Evolutionary conservation across 2,329 filamentous ascomycete species (phyloP), one percentile per base, ranked within the genome.

Genomic region (Monosporascus sp.): DNA sequence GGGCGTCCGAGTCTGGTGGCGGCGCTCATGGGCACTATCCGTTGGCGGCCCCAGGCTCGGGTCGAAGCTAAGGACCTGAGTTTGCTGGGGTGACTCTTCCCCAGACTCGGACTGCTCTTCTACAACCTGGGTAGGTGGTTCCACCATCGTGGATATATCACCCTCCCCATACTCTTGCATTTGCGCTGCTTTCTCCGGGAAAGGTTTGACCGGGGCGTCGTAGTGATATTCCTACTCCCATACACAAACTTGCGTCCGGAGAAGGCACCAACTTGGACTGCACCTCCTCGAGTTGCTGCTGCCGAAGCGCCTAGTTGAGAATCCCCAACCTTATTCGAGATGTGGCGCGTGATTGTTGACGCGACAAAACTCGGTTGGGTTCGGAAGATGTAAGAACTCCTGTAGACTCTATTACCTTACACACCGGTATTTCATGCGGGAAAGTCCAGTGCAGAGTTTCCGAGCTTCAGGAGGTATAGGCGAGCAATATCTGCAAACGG

Each of bases 61-160:
- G 3, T 63, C 59, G 20, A 38, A 14, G 22, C 48, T 60, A 28
- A 55, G 26, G 24, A 49, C 37, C 48, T 67, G 63, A 1, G 57
- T 49, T 9, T 49, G 58, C 9, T 57, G 49, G 26, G 63, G 59
- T 18, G 63, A 63, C 20, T 48, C 51, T 28, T 59, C 54, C 35
- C 56, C 44, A 11, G 51, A 40, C 5, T 61, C 55, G 8, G 55
- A 56, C 37, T 56, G 49, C 18, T 60, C 57, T 40, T 60, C 65
- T 26, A 65, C 41, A 22, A 49, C 7, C 17, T 64, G 58, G 15
- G 59, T 65, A 20, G 65, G 62, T 22, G 59, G 55, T 38, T 65
- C 65, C n/a, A 65, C 65, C 63, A 66, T 62, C 64, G 66, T 65
- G 15, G 65, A 67, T 37, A 66, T 61, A 53, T 65, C 59, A 37